phyloP scores from a whole-genome alignment of 2,329 filamentous ascomycete genomes.

The Aureobasidium zeae region DNA sequence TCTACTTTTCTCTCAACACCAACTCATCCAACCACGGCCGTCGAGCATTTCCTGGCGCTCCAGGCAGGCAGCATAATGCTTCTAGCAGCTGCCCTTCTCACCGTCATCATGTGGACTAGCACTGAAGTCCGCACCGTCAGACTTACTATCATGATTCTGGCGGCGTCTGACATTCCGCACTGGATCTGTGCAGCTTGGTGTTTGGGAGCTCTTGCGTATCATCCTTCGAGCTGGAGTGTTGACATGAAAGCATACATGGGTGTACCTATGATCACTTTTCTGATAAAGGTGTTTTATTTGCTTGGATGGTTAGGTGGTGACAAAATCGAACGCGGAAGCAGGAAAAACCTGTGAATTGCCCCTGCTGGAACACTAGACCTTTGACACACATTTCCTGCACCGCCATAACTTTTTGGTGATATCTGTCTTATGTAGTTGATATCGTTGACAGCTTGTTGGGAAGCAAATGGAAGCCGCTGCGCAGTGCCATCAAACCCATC shows the following conservation, averaged over 20 bases:
- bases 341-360: background rate
- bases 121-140: constrained; percentile 4
- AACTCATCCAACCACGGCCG: background rate
- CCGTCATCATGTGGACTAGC: constrained; percentile 10
- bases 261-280: constrained; percentile 5
- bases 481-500: too few species aligned
- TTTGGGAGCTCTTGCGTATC: constrained; percentile 7
- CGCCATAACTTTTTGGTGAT: too few species aligned
- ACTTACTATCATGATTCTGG: constrained; percentile 8
- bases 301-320: constrained; percentile 2
- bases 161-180: constrained; percentile 6
- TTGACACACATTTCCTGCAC: too few species aligned
- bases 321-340: background rate
- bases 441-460: too few species aligned
- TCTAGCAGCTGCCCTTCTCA: background rate
- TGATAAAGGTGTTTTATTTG: constrained; percentile 8
- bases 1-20: constrained; percentile 10
- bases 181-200: constrained; percentile 6
- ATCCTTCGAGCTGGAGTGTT: constrained; percentile 3
- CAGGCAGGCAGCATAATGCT: constrained; percentile 12
- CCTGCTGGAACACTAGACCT: too few species aligned
- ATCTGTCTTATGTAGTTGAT: too few species aligned
- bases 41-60: constrained; percentile 5
- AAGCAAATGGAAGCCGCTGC: too few species aligned
- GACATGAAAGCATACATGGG: constrained; percentile 12